Conservation (phyloP, 306 rosid species). For the Cucurbita moschata region DNA sequence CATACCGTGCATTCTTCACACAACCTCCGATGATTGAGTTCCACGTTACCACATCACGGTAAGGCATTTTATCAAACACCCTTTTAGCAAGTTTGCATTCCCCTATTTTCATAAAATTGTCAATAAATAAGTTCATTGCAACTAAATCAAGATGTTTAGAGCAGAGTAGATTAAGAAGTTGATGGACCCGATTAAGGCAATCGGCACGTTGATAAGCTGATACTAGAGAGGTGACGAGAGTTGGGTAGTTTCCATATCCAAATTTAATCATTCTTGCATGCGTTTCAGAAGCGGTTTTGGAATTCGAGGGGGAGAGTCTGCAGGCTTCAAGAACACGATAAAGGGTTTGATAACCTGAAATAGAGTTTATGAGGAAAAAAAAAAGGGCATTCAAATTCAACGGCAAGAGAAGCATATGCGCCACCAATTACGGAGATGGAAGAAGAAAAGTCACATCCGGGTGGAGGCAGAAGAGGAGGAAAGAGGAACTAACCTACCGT, state of each 20-base stretch:
- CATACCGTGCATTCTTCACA: constrained; percentile 30
- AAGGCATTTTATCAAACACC: constrained; percentile 32
- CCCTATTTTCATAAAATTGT: constrained; percentile 24
- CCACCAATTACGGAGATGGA: background rate
- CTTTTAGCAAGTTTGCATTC: constrained; percentile 36
- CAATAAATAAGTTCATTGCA: constrained; percentile 26
- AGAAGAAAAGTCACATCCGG: background rate
- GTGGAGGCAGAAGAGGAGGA: too few species aligned
- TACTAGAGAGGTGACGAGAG: constrained; percentile 32
- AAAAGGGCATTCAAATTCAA: background rate
- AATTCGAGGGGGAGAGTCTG: constrained; percentile 16
- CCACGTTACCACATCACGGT: constrained; percentile 50
- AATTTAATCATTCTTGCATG: constrained; percentile 32
- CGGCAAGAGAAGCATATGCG: background rate
- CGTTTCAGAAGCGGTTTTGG: constrained; percentile 23
- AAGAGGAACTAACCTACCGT: background rate
- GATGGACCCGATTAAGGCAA: constrained; percentile 12
- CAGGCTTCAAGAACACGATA: constrained; percentile 29
- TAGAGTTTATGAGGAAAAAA: background rate
- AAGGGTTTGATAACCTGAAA: constrained; percentile 21
- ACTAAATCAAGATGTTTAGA: constrained; percentile 8
- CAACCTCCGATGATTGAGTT: constrained; percentile 49
- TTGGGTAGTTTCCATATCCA: constrained; percentile 47
- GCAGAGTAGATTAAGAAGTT: constrained; percentile 14
- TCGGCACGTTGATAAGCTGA: constrained; percentile 28